Conservation (phyloP, 768 basidiomycete species). For the Obba rivulosa region DNA sequence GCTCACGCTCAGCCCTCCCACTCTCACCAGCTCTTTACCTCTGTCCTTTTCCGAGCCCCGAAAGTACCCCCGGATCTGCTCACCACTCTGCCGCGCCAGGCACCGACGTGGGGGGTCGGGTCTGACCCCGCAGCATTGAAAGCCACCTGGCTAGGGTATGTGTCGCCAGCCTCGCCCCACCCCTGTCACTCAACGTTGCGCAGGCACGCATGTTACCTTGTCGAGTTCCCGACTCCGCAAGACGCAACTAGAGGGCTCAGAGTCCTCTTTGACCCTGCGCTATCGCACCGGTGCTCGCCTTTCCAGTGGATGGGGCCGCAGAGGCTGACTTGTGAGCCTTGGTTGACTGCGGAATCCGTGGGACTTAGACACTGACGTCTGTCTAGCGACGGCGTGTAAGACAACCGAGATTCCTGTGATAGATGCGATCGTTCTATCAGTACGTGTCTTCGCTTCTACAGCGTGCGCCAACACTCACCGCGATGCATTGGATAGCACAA, state of each 20-base stretch:
- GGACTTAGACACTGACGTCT: not conserved
- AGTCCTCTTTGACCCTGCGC: constrained; percentile 34
- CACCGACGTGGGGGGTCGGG: constrained; percentile 22
- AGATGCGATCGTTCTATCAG: constrained; percentile 47
- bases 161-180: not conserved
- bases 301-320: constrained; percentile 25
- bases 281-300: constrained; percentile 32
- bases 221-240: constrained; percentile 30
- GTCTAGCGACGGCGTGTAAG: constrained; percentile 29
- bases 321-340: constrained; percentile 27
- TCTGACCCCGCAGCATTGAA: constrained; percentile 16
- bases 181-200: not conserved
- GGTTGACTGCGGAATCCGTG: constrained; percentile 4
- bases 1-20: not conserved
- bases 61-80: constrained; percentile 10
- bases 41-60: not conserved
- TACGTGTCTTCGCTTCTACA: no score
- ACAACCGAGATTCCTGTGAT: constrained; percentile 42
- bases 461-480: no score
- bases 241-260: constrained; percentile 31
- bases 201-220: constrained; percentile 34
- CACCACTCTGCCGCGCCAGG: constrained; percentile 11
- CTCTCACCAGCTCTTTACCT: not conserved
- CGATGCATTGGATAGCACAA: no score
- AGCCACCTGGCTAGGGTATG: constrained; percentile 33